A percentile compares a stretch with the other conserved stretches of the same genome.
Evolutionary conservation across 2,329 filamentous ascomycete species (phyloP).

Genomic region (Aurifilum marmelostoma): DNA sequence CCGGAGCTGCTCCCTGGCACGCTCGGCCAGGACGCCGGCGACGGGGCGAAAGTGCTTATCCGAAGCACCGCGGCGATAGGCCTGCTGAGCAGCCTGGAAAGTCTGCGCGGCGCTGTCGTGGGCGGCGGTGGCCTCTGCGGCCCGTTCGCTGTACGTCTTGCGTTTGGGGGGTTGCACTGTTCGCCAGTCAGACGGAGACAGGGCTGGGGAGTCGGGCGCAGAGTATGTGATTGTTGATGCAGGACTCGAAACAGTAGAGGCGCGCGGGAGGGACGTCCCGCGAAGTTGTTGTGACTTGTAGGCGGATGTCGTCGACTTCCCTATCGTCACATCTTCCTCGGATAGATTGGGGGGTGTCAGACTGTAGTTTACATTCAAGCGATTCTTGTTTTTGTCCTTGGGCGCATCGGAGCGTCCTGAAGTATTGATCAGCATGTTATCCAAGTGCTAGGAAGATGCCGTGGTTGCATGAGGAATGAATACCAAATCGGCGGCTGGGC

Average conservation of each 20-base stretch:
- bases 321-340: constrained; percentile 22
- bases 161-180: constrained; percentile 21
- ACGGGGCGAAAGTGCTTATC: constrained; percentile 75
- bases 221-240: constrained; percentile 38
- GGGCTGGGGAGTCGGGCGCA: constrained; percentile 29
- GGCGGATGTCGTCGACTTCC: constrained; percentile 1
- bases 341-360: constrained; percentile 22
- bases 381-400: constrained; percentile 26
- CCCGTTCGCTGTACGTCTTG: constrained; percentile 25
- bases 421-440: background rate
- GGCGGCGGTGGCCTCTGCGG: constrained; percentile 18
- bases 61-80: constrained; percentile 60
- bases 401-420: constrained; percentile 17
- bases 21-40: constrained; percentile 74
- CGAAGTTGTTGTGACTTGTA: constrained; percentile 11
- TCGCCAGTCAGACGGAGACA: constrained; percentile 18
- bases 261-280: constrained; percentile 22
- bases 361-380: constrained; percentile 24
- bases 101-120: constrained; percentile 32
- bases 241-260: constrained; percentile 10
- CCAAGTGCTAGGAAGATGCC: background rate
- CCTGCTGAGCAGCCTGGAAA: constrained; percentile 44
- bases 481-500: background rate
- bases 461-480: background rate
- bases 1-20: constrained; percentile 66